Evolutionary conservation across 1,284 basidiomycete species (phyloP).

Genomic region (Takashimella koratensis): DNA sequence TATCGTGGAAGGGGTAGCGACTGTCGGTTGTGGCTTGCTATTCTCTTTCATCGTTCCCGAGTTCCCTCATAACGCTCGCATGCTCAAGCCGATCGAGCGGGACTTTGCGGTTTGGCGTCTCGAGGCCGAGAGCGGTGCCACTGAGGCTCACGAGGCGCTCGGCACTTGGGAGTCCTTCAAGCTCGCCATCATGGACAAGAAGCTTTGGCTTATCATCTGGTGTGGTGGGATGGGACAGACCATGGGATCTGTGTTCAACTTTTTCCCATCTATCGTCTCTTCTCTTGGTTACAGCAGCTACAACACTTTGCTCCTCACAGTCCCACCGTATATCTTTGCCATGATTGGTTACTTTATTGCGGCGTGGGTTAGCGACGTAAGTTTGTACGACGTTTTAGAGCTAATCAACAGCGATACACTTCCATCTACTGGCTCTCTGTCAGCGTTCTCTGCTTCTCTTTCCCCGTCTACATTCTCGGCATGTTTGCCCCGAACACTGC

Average conservation of each 20-base stretch:
- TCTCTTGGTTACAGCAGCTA: slow-evolving; percentile 30
- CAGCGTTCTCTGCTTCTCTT: slow-evolving; percentile 14
- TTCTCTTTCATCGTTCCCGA: slow-evolving; percentile 41
- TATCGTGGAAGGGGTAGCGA: slow-evolving; percentile 22
- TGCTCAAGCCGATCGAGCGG: slow-evolving; percentile 32
- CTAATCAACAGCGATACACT: too few species aligned
- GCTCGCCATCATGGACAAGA: slow-evolving; percentile 19
- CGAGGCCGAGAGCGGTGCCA: slow-evolving; percentile 32
- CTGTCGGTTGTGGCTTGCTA: slow-evolving; percentile 32
- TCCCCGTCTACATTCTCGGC: slow-evolving; percentile 25
- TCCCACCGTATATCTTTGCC: slow-evolving; percentile 17
- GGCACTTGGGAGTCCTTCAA: slow-evolving; percentile 16
- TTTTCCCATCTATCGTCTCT: slow-evolving; percentile 21
- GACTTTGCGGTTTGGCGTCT: slow-evolving; percentile 38
- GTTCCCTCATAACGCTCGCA: slow-evolving; percentile 29
- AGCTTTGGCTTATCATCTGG: background rate
- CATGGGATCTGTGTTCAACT: slow-evolving; percentile 18
- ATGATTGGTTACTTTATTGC: too few species aligned
- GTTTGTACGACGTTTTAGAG: too few species aligned
- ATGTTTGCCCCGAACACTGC: slow-evolving; percentile 26
- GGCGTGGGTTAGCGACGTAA: slow-evolving; percentile 18
- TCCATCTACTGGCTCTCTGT: slow-evolving; percentile 25
- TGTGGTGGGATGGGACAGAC: background rate
- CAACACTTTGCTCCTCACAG: slow-evolving; percentile 14
- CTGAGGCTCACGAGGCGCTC: slow-evolving; percentile 18